Evolutionary conservation across 192 early-diverging fungal species (phyloP), one percentile per base, ranked within the genome.

Genomic region (Coemansia sp.): DNA sequence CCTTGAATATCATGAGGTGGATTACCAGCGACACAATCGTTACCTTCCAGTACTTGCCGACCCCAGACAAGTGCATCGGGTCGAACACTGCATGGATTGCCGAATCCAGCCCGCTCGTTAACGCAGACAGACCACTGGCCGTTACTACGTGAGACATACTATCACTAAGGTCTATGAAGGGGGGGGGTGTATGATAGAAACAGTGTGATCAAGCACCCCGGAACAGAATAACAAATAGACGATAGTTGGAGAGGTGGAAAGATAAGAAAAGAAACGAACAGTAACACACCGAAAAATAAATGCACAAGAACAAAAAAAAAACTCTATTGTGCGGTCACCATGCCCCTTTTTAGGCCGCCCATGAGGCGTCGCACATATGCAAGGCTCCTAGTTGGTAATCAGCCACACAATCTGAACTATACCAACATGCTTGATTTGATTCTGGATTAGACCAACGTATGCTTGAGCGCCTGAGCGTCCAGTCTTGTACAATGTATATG

Each of bases 11-110:
- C 11, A 29, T 39, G 2, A 65, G 17, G 19, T 75, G 69, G 14
- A 17, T 19, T 0, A 64, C 24, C 21, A 70, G 48, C 59, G 78
- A 71, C 16, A 68, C 50, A 2, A 64, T 17, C 59, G 67, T 63
- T 9, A 64, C 41, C 31, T 44, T 66, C 78, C 78, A 80, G 39
- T 80, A 75, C 24, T 11, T 51, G 27, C 78, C 67, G 13, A 80
- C 50, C 9, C 78, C 78, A 1, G 56, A 16, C 36, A 80, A 63
- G 35, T 66, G 68, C 56, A 82, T 21, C 2, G 79, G 74, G 63
- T 77, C 79, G 33, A 82, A 82, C 8, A 74, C 24, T 0, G 54
- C 41, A 27, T 82, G 74, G 6, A 74, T 59, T 19, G 37, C 16
- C 4, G 37, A 56, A 39, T 75, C 71, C 35, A 67, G 24, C 6